Evolutionary conservation across 2,329 filamentous ascomycete species (phyloP).

Genomic region (Gyromitra esculenta): DNA sequence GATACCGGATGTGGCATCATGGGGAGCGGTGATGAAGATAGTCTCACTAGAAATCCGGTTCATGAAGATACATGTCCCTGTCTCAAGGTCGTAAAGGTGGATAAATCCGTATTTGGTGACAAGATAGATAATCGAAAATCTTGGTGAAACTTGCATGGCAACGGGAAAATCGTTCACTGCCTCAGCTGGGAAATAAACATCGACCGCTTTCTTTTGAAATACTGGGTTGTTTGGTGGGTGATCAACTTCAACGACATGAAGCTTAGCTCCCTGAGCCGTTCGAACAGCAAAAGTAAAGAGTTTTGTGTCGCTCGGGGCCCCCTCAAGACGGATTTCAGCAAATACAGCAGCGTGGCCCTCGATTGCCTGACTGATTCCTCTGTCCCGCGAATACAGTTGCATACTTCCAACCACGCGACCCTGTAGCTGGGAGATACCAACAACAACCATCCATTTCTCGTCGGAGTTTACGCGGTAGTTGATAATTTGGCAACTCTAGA

Average conservation of each 20-base stretch:
- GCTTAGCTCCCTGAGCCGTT: conserved; percentile 86
- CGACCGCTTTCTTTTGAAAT: conserved; percentile 95
- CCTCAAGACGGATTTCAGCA: conserved; percentile 86
- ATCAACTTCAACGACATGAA: conserved; percentile 98
- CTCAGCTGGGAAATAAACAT: conserved; percentile 96
- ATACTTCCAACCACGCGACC: conserved; percentile 94
- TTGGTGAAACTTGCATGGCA: conserved; percentile 94
- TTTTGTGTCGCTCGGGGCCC: conserved; percentile 88
- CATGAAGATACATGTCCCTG: conserved; percentile 96
- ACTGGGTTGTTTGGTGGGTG: conserved; percentile 86
- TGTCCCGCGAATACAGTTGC: conserved; percentile 96
- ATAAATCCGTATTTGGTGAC: conserved; percentile 99
- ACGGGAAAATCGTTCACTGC: conserved; percentile 97
- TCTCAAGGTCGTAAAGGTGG: conserved; percentile 97
- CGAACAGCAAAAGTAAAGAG: conserved; percentile 97
- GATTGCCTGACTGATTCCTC: conserved; percentile 96
- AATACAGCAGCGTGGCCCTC: conserved; percentile 97
- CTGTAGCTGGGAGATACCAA: conserved; percentile 92
- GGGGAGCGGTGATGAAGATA: conserved; percentile 91
- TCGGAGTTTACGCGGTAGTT: conserved; percentile 97
- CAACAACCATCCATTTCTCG: conserved; percentile 97
- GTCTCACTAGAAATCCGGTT: conserved; percentile 99
- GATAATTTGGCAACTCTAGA: conserved; percentile 94
- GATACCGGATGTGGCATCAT: conserved; percentile 85
- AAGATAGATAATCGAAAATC: conserved; percentile 96